These are phyloP conservation scores for Podaxis pistillaris DNA, from an alignment of 768 basidiomycete species.

Conservation along the genomic window DNA sequence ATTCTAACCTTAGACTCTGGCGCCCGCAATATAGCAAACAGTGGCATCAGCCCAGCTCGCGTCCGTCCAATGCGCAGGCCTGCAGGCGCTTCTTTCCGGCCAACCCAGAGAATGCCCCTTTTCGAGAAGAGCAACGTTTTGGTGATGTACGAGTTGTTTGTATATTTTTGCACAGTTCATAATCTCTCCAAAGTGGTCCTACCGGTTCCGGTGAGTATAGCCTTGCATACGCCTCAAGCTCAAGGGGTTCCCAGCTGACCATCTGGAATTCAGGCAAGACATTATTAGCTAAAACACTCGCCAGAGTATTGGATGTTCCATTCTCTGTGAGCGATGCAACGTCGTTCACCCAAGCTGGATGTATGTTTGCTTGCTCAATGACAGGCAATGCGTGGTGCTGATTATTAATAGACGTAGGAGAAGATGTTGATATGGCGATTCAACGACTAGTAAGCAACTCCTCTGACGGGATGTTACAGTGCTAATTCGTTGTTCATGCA, in stretches of 20 bases:
- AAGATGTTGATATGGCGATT: conserved; percentile 92
- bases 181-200: conserved; percentile 54
- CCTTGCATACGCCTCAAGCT: not conserved
- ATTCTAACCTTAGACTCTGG: not conserved
- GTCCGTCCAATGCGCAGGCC: conserved; percentile 57
- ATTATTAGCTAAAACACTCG: conserved; percentile 86
- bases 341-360: conserved; percentile 88
- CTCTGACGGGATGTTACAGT: not conserved
- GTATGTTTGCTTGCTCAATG: conserved; percentile 38
- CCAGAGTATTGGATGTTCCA: conserved; percentile 87
- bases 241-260: not conserved
- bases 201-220: conserved; percentile 70
- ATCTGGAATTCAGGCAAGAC: conserved; percentile 67
- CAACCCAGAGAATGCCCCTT: conserved; percentile 46
- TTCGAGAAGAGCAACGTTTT: conserved; percentile 98
- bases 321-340: conserved; percentile 95
- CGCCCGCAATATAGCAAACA: conserved; percentile 23
- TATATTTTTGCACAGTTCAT: not conserved
- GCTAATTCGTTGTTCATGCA: conserved; percentile 23
- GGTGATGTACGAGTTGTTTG: conserved; percentile 57
- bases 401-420: conserved; percentile 74
- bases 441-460: conserved; percentile 64
- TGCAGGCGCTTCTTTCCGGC: conserved; percentile 31
- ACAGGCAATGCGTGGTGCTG: conserved; percentile 15
- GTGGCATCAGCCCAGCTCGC: conserved; percentile 53